These are phyloP conservation scores for Mycena galericulata DNA, from an alignment of 768 basidiomycete species.

Conservation along the genomic window DNA sequence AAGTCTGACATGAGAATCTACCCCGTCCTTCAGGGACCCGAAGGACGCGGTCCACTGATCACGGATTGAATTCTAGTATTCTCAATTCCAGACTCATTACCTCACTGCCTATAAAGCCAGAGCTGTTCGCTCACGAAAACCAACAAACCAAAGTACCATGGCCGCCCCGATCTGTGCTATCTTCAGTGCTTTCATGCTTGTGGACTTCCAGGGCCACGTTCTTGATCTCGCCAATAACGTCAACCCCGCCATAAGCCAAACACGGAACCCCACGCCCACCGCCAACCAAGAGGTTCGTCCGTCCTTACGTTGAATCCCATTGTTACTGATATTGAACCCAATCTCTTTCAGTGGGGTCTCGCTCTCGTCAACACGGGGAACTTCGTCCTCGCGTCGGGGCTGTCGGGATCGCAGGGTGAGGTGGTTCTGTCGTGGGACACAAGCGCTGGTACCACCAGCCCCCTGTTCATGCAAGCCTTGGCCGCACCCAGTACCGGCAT, in stretches of 20 bases:
- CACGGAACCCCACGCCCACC: not conserved
- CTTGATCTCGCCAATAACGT: constrained; percentile 23
- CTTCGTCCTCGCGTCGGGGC: constrained; percentile 13
- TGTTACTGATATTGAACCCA: not conserved
- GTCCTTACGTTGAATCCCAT: not conserved
- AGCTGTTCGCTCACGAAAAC: not conserved
- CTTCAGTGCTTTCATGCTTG: not conserved
- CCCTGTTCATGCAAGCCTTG: constrained; percentile 16
- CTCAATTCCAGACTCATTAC: not conserved
- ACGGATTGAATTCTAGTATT: not conserved
- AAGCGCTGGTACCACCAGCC: not conserved
- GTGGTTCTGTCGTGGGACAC: constrained; percentile 12
- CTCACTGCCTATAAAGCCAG: not conserved
- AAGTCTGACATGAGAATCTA: not conserved
- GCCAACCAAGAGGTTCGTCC: constrained; percentile 18
- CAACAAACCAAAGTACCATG: not conserved
- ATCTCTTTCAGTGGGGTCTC: constrained; percentile 5
- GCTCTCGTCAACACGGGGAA: not conserved
- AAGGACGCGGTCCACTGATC: not conserved
- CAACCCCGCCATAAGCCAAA: constrained; percentile 21
- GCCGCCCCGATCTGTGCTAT: not conserved
- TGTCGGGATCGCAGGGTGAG: not conserved
- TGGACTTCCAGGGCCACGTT: constrained; percentile 25
- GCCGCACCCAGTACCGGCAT: not conserved
- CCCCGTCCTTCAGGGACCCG: not conserved